A percentile compares a stretch with the other conserved stretches of the same genome.
phyloP scores from a whole-genome alignment of 352 stramenopile genomes.

The Globisporangium echinulatum region DNA sequence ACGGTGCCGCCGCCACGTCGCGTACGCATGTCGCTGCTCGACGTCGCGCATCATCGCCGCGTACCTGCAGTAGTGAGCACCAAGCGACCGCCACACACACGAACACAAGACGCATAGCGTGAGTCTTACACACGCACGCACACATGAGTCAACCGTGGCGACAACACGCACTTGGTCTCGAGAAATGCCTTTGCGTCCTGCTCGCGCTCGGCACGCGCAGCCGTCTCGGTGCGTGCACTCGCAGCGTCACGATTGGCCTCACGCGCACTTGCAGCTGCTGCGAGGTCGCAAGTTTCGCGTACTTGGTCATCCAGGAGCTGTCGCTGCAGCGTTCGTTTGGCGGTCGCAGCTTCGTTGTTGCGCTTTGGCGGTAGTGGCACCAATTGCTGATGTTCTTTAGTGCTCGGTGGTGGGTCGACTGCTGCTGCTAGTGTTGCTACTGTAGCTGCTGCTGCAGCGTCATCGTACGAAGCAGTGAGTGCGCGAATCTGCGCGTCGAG shows the following conservation, averaged over 20 bases:
- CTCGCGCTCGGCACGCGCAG: slow-evolving; percentile 3
- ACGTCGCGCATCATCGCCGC: slow-evolving; percentile 23
- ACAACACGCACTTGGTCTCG: slow-evolving; percentile 3
- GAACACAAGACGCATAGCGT: background rate
- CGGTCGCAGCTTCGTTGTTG: background rate
- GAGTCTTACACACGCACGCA: no score
- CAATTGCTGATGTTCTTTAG: no score
- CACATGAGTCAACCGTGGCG: no score
- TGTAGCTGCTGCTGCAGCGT: no score
- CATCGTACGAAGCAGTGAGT: background rate
- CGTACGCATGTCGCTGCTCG: slow-evolving; percentile 39
- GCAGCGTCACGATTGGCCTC: slow-evolving; percentile 9
- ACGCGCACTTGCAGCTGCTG: background rate
- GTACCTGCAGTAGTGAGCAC: slow-evolving; percentile 21
- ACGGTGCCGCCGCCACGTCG: slow-evolving; percentile 48
- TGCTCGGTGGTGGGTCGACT: background rate
- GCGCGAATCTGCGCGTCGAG: background rate
- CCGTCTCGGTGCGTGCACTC: background rate
- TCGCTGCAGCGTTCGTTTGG: slow-evolving; percentile 8
- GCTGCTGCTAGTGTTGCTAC: background rate
- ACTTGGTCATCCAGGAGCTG: slow-evolving; percentile 10
- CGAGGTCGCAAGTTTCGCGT: background rate
- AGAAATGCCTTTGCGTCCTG: slow-evolving; percentile 6
- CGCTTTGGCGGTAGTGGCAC: no score
- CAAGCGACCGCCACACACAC: background rate